Evolutionary conservation across 306 rosid genomes (phyloP).

Genomic region (Malus sieversii): DNA sequence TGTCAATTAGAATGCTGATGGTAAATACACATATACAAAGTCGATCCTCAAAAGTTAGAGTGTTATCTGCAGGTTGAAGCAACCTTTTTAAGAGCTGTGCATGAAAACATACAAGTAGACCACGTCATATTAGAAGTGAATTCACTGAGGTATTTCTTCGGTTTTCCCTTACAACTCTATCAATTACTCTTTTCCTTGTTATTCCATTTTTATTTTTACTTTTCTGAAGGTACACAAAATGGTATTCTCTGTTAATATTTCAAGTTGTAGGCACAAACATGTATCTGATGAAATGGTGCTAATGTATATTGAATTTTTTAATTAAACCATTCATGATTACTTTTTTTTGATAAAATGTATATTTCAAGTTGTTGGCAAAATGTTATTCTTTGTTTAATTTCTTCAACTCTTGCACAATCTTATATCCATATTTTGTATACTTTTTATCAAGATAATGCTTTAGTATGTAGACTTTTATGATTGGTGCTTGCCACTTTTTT

Average conservation of each 20-base stretch:
- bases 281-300: background rate
- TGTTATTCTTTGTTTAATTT: background rate
- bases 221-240: background rate
- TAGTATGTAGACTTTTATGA: background rate
- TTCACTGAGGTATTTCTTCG: conserved; percentile 58
- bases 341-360: background rate
- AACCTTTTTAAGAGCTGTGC: conserved; percentile 84
- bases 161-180: background rate
- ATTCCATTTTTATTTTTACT: background rate
- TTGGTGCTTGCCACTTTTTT: conserved; percentile 9
- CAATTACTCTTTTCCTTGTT: background rate
- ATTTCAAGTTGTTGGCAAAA: too few species aligned
- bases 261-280: background rate
- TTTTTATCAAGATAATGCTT: background rate
- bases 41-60: conserved; percentile 1
- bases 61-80: conserved; percentile 75
- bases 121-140: conserved; percentile 76
- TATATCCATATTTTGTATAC: background rate
- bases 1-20: conserved; percentile 8
- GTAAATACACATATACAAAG: background rate
- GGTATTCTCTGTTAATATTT: background rate
- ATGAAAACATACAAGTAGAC: conserved; percentile 71
- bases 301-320: background rate
- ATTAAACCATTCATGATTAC: background rate
- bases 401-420: background rate